A percentile compares a stretch with the other conserved stretches of the same genome.
Evolutionary conservation across 768 basidiomycete genomes (phyloP).

Genomic region (Lentinula boryana): DNA sequence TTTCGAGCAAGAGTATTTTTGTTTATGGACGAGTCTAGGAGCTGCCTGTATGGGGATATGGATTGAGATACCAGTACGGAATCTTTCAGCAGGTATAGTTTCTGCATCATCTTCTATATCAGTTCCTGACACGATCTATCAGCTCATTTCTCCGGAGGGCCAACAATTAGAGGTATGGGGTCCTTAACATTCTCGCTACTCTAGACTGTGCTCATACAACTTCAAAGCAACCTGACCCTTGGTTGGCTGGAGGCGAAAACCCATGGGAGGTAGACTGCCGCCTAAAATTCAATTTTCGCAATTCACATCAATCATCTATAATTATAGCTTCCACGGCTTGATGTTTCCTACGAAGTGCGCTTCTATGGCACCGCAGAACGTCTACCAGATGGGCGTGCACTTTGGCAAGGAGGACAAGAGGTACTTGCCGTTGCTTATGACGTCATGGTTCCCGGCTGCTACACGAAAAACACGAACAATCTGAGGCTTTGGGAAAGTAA

Average conservation of each 20-base stretch:
- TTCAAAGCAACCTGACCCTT: slow-evolving; percentile 78
- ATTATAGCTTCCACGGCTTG: slow-evolving; percentile 60
- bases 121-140: slow-evolving; percentile 14
- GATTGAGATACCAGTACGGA: slow-evolving; percentile 87
- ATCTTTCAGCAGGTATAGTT: slow-evolving; percentile 75
- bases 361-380: slow-evolving; percentile 86
- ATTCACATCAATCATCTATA: background rate
- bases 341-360: slow-evolving; percentile 79
- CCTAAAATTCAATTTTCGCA: background rate
- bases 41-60: slow-evolving; percentile 94
- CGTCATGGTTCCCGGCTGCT: slow-evolving; percentile 87
- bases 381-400: slow-evolving; percentile 51
- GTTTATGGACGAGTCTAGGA: slow-evolving; percentile 41
- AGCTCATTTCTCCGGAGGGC: slow-evolving; percentile 80
- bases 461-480: slow-evolving; percentile 86
- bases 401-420: slow-evolving; percentile 89
- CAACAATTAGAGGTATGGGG: slow-evolving; percentile 62
- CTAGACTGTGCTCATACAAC: background rate
- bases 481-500: slow-evolving; percentile 80
- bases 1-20: slow-evolving; percentile 21
- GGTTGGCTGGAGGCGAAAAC: slow-evolving; percentile 54
- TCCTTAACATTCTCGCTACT: background rate
- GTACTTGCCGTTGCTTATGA: slow-evolving; percentile 93
- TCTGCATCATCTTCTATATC: background rate
- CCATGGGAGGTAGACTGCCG: slow-evolving; percentile 62